phyloP scores from a whole-genome alignment of 208 protist species.

The Wallacemonas sp. region DNA sequence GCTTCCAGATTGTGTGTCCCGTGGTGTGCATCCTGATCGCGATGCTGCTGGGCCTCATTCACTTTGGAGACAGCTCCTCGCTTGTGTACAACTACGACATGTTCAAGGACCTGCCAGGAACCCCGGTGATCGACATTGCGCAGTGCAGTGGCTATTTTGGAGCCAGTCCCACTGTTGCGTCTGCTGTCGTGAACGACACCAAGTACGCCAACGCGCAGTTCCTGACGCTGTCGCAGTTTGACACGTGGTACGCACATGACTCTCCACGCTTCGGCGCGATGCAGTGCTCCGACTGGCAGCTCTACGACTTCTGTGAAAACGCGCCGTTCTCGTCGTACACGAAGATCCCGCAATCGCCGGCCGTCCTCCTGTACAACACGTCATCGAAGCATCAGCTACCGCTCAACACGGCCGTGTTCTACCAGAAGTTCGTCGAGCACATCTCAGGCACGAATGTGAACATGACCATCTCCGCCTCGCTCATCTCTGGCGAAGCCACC shows the following conservation, averaged over 20 bases:
- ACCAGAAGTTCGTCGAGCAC: constrained; percentile 81
- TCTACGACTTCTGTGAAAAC: constrained; percentile 7
- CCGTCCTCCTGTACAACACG: constrained; percentile 24
- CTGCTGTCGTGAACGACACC: not conserved
- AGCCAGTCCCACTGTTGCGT: not conserved
- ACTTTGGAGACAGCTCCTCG: not conserved
- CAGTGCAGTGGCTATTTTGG: constrained; percentile 11
- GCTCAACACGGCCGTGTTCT: constrained; percentile 71
- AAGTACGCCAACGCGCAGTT: constrained; percentile 11
- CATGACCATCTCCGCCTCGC: not conserved
- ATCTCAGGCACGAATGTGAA: not conserved
- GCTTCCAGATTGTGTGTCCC: constrained; percentile 44
- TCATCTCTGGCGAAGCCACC: constrained; percentile 9
- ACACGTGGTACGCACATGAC: constrained; percentile 20
- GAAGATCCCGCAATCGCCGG: not conserved
- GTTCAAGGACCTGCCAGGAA: not conserved
- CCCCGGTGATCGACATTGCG: not conserved
- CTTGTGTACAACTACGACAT: not conserved
- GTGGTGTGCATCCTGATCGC: constrained; percentile 45
- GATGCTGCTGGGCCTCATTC: constrained; percentile 37
- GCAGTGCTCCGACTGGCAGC: constrained; percentile 11
- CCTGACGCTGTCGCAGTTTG: constrained; percentile 25
- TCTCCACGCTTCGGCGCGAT: not conserved
- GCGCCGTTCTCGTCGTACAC: not conserved
- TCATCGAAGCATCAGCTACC: constrained; percentile 28